Conservation (phyloP, 345 rosid genomes). For the Eucalyptus grandis region DNA sequence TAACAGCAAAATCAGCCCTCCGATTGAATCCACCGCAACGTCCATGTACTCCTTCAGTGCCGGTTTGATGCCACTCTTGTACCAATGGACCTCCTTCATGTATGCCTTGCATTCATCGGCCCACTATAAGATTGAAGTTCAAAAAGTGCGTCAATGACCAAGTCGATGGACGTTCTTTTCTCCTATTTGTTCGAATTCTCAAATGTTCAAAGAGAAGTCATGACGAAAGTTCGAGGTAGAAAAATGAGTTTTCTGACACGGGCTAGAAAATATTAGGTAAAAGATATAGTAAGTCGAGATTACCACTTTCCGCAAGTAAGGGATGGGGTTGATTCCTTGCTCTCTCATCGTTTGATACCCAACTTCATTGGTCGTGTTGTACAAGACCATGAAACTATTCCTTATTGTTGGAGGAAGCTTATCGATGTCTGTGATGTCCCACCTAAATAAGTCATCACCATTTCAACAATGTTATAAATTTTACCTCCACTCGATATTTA, state of each 20-base stretch:
- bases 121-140: neutral
- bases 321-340: neutral
- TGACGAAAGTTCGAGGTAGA: neutral
- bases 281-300: neutral
- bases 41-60: neutral
- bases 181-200: neutral
- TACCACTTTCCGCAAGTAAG: neutral
- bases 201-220: neutral
- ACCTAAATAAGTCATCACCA: neutral
- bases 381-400: neutral
- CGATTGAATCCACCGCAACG: neutral
- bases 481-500: neutral
- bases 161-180: neutral
- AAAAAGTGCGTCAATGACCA: neutral
- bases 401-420: slow-evolving; percentile 1
- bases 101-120: neutral
- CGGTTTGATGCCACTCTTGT: neutral
- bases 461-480: neutral
- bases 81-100: slow-evolving; percentile 3
- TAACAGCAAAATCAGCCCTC: too few relatives aligned
- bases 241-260: neutral
- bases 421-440: neutral
- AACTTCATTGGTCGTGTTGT: slow-evolving; percentile 1
- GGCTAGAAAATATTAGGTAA: neutral
- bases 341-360: neutral